Evolutionary conservation across 2,329 filamentous ascomycete genomes (phyloP).

Genomic region (Cucurbitaria berberidis): DNA sequence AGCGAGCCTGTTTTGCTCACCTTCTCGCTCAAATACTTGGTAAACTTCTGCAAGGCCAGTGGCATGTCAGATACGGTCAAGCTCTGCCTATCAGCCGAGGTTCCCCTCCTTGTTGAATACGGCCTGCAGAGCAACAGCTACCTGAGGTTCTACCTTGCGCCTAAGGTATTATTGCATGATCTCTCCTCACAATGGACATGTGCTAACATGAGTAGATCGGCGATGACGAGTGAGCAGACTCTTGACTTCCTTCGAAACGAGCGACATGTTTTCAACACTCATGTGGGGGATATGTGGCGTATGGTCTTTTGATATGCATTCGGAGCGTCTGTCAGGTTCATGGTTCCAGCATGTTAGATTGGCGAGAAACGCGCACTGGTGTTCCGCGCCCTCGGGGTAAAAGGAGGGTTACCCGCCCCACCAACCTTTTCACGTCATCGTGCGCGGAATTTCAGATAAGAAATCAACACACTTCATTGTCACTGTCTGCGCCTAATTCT

Average conservation of each 20-base stretch:
- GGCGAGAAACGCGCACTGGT: constrained; percentile 26
- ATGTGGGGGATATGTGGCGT: constrained; percentile 31
- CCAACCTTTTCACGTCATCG: constrained; percentile 41
- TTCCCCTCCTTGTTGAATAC: constrained; percentile 96
- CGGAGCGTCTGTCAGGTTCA: constrained; percentile 28
- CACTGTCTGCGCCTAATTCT: constrained; percentile 4
- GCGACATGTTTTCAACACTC: constrained; percentile 35
- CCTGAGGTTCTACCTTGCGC: constrained; percentile 95
- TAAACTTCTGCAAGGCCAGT: constrained; percentile 99
- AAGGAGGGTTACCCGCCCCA: constrained; percentile 34
- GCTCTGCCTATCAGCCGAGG: constrained; percentile 93
- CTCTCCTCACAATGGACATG: not conserved
- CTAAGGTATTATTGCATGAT: constrained; percentile 72
- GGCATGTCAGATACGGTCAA: constrained; percentile 81
- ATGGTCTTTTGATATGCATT: constrained; percentile 36
- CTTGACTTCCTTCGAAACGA: constrained; percentile 26
- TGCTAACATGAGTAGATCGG: constrained; percentile 66
- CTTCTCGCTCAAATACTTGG: constrained; percentile 98
- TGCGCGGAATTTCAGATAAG: constrained; percentile 43
- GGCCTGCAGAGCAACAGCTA: constrained; percentile 82
- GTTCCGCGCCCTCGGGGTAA: constrained; percentile 27
- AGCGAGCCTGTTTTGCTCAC: constrained; percentile 92
- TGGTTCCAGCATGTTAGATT: constrained; percentile 21
- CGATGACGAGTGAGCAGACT: constrained; percentile 62
- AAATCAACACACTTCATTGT: constrained; percentile 38